A percentile compares a stretch with the other conserved stretches of the same genome.
Evolutionary conservation across 495 filamentous ascomycete genomes (phyloP).

Genomic region (Aspergillus hancockii): DNA sequence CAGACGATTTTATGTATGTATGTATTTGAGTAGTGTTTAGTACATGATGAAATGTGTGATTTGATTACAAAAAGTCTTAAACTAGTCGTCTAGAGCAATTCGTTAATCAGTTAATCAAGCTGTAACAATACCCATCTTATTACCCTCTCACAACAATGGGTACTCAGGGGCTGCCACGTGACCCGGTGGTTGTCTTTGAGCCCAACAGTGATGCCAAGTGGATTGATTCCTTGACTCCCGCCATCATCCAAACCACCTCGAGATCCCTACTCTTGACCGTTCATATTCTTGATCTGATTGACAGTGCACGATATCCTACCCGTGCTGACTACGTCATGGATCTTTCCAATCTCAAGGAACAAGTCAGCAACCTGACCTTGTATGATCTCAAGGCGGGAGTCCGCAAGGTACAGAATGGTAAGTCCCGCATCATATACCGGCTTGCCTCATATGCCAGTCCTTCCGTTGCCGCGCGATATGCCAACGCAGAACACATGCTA

Average conservation of each 20-base stretch:
- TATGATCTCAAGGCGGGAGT: conserved; percentile 98
- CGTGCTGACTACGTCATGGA: conserved; percentile 63
- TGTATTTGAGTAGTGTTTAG: conserved; percentile 16
- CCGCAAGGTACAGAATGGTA: conserved; percentile 98
- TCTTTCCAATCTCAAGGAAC: conserved; percentile 78
- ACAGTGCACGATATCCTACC: conserved; percentile 6
- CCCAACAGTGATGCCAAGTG: conserved; percentile 39
- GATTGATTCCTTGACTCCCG: conserved; percentile 17
- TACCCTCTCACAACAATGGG: background rate
- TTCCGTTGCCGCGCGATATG: background rate
- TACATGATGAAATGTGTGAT: conserved; percentile 5
- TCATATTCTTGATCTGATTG: conserved; percentile 18
- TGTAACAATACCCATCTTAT: background rate
- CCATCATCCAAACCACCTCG: conserved; percentile 3
- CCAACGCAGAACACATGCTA: background rate
- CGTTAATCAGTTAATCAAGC: conserved; percentile 1
- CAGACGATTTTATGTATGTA: conserved; percentile 24
- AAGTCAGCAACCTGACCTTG: conserved; percentile 89
- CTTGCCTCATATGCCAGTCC: background rate
- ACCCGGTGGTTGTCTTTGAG: conserved; percentile 20
- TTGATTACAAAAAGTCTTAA: background rate
- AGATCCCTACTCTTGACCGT: conserved; percentile 3
- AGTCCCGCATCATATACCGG: conserved; percentile 19
- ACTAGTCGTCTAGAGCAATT: background rate
- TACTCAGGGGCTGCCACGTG: conserved; percentile 42